Evolutionary conservation across 2,329 filamentous ascomycete species (phyloP).

Genomic region (Lasiodiplodia theobromae): DNA sequence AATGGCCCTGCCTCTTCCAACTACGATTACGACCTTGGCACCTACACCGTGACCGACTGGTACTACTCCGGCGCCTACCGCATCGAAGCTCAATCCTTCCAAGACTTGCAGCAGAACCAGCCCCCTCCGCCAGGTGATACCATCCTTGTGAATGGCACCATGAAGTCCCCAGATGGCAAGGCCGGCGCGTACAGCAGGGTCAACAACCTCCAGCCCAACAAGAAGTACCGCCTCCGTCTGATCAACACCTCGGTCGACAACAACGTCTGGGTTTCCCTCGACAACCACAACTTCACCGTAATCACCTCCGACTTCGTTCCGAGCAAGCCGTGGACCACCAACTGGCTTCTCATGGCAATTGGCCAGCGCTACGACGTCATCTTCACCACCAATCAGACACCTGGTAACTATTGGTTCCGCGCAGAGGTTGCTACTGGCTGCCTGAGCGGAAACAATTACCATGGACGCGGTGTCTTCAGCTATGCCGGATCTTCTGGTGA

Average conservation of each 20-base stretch:
- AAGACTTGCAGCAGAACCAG: slow-evolving; percentile 40
- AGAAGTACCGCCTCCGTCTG: slow-evolving; percentile 63
- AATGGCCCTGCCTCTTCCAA: slow-evolving; percentile 50
- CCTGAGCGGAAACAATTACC: slow-evolving; percentile 41
- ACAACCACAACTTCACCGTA: slow-evolving; percentile 42
- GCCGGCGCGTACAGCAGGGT: slow-evolving; percentile 41
- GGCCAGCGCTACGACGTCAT: slow-evolving; percentile 56
- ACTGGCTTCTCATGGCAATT: slow-evolving; percentile 50
- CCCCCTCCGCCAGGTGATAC: slow-evolving; percentile 52
- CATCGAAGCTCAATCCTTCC: slow-evolving; percentile 35
- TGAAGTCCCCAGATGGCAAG: slow-evolving; percentile 51
- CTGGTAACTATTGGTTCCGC: slow-evolving; percentile 53
- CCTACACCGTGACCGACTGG: slow-evolving; percentile 67
- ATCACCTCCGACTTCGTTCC: slow-evolving; percentile 45
- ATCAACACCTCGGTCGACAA: slow-evolving; percentile 57
- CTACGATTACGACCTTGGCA: slow-evolving; percentile 66
- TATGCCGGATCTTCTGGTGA: slow-evolving; percentile 38
- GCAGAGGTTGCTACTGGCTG: slow-evolving; percentile 49
- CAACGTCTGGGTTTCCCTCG: slow-evolving; percentile 39
- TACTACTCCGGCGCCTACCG: slow-evolving; percentile 51
- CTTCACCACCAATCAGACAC: slow-evolving; percentile 49
- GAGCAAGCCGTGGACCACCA: slow-evolving; percentile 41
- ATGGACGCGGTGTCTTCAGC: slow-evolving; percentile 45
- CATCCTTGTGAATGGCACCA: slow-evolving; percentile 63
- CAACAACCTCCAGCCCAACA: slow-evolving; percentile 48